Percentiles rank a stretch among this genome's conserved stretches.
phyloP scores from a whole-genome alignment of 805 yeast genomes.

The Geotrichum ghanense region DNA sequence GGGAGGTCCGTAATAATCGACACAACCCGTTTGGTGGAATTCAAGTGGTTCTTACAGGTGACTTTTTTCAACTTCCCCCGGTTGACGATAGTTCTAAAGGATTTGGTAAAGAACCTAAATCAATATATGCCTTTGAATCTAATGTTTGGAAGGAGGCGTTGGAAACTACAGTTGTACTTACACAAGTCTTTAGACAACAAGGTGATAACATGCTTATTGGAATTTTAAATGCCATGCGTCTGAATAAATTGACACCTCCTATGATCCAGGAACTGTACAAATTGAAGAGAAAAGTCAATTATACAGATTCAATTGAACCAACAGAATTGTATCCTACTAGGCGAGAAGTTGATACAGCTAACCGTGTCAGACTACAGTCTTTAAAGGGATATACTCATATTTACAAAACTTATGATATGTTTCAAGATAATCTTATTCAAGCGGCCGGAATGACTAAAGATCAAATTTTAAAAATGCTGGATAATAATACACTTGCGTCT shows the following conservation, averaged over 20 bases:
- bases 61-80: slow-evolving; percentile 92
- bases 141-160: slow-evolving; percentile 58
- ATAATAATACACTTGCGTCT: slow-evolving; percentile 61
- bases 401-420: slow-evolving; percentile 7
- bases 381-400: not conserved
- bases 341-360: slow-evolving; percentile 70
- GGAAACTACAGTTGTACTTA: slow-evolving; percentile 50
- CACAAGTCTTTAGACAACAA: slow-evolving; percentile 76
- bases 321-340: slow-evolving; percentile 83
- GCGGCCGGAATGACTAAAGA: slow-evolving; percentile 34
- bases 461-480: slow-evolving; percentile 27
- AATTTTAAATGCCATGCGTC: slow-evolving; percentile 72
- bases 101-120: slow-evolving; percentile 11
- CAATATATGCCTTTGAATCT: slow-evolving; percentile 61
- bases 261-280: slow-evolving; percentile 37
- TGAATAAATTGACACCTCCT: slow-evolving; percentile 47
- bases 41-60: slow-evolving; percentile 82
- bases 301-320: slow-evolving; percentile 73
- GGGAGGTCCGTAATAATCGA: slow-evolving; percentile 36
- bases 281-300: slow-evolving; percentile 40
- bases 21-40: slow-evolving; percentile 82
- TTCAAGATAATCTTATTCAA: slow-evolving; percentile 36
- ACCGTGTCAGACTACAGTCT: slow-evolving; percentile 36
- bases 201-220: slow-evolving; percentile 55
- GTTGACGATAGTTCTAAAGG: slow-evolving; percentile 36